A percentile compares a stretch with the other conserved stretches of the same genome.
Conservation (phyloP, 768 basidiomycete genomes). For the Glaciozyma martinii region DNA sequence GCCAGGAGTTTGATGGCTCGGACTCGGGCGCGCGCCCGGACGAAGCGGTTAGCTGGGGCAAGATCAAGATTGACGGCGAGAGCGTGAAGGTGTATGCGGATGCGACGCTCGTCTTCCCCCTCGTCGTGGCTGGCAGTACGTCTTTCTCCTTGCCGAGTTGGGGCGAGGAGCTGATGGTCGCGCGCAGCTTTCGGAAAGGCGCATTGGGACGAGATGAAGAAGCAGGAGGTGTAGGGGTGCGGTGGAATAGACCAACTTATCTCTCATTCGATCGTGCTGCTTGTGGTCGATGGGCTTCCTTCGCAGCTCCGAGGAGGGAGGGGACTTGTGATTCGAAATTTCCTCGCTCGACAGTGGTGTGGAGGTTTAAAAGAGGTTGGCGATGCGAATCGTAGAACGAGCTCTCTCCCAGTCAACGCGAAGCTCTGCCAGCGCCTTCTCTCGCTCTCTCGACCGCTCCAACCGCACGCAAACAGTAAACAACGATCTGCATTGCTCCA, state of each 20-base stretch:
- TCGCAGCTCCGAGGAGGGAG: neutral
- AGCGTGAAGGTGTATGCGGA: slow-evolving; percentile 61
- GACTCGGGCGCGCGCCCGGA: slow-evolving; percentile 95
- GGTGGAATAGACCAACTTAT: neutral
- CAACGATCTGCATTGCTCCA: no score
- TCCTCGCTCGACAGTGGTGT: no score
- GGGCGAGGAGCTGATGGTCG: neutral
- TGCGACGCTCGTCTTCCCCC: slow-evolving; percentile 89
- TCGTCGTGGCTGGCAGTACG: slow-evolving; percentile 68
- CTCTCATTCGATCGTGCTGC: no score
- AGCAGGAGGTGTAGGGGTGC: neutral
- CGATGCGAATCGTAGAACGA: no score
- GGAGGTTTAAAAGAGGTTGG: no score
- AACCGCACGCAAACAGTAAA: no score
- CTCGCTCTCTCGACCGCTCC: no score
- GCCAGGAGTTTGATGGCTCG: slow-evolving; percentile 97
- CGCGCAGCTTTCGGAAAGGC: slow-evolving; percentile 59
- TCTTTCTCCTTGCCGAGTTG: no score
- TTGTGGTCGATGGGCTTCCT: neutral
- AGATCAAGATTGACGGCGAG: slow-evolving; percentile 67
- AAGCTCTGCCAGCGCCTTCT: no score
- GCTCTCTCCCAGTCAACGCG: no score
- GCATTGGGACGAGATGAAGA: slow-evolving; percentile 38
- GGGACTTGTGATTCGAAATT: no score
- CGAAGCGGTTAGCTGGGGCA: slow-evolving; percentile 97